phyloP scores from a whole-genome alignment of 2,329 filamentous ascomycete genomes.

The Arthrobotrys pseudoclavata region DNA sequence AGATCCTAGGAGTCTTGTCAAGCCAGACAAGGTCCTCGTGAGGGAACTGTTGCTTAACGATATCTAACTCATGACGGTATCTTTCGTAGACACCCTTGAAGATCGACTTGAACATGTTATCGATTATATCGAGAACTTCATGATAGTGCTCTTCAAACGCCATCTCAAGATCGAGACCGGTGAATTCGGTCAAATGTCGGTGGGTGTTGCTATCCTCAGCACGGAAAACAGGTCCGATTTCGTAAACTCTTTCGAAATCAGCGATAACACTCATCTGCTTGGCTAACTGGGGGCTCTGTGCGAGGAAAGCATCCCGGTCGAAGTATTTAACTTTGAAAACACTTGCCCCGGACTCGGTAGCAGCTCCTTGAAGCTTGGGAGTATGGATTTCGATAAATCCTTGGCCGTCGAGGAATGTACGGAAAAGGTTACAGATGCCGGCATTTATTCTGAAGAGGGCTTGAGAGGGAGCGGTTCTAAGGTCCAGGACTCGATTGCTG shows the following conservation, averaged over 20 bases:
- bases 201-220: conserved; percentile 97
- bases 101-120: conserved; percentile 84
- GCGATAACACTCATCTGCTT: conserved; percentile 94
- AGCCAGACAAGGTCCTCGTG: conserved; percentile 88
- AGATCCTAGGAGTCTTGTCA: conserved; percentile 84
- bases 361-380: conserved; percentile 88
- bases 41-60: conserved; percentile 85
- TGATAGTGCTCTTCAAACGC: conserved; percentile 89
- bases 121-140: conserved; percentile 83
- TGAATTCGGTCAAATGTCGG: conserved; percentile 93
- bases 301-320: conserved; percentile 85
- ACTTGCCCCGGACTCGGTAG: conserved; percentile 89
- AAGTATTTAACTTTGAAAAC: conserved; percentile 96
- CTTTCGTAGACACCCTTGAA: conserved; percentile 79
- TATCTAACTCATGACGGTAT: conserved; percentile 79
- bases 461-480: conserved; percentile 87
- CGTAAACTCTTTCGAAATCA: conserved; percentile 90
- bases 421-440: conserved; percentile 83
- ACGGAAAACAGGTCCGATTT: conserved; percentile 90
- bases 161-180: conserved; percentile 94
- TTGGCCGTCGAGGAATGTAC: conserved; percentile 78
- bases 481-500: conserved; percentile 82
- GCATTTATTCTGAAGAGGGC: conserved; percentile 89
- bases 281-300: conserved; percentile 89
- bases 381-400: conserved; percentile 95